Evolutionary conservation across 2,329 filamentous ascomycete species (phyloP).

Genomic region (Epichloe typhina): DNA sequence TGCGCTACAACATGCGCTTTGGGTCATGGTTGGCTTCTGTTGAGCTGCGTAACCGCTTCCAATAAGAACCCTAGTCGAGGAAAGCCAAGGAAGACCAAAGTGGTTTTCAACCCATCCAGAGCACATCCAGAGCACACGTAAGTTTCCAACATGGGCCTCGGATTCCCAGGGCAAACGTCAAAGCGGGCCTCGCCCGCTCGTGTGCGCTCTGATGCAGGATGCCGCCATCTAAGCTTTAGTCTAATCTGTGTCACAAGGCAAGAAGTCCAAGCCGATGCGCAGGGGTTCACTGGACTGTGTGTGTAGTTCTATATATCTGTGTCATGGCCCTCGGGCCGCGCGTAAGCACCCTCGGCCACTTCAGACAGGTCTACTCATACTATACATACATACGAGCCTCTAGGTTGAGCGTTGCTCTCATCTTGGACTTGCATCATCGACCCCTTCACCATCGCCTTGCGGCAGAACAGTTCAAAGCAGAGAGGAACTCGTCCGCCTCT

Average conservation of each 20-base stretch:
- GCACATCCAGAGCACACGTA: too few species aligned
- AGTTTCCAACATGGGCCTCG: neutral
- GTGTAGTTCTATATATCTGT: neutral
- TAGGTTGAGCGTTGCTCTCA: neutral
- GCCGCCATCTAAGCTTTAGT: constrained; percentile 3
- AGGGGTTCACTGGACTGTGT: neutral
- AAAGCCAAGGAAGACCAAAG: neutral
- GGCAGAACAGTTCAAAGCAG: neutral
- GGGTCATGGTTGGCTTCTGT: neutral
- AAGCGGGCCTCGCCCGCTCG: neutral
- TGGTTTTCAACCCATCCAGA: neutral
- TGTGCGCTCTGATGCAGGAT: constrained; percentile 6
- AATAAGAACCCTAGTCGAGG: neutral
- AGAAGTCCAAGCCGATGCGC: neutral
- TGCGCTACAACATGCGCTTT: constrained; percentile 5
- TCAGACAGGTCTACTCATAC: too few species aligned
- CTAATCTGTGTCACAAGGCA: constrained; percentile 2
- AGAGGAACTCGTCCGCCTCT: neutral
- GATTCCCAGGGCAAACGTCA: neutral
- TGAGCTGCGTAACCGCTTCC: neutral
- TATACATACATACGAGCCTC: neutral
- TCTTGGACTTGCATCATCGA: neutral
- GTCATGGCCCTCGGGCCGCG: neutral
- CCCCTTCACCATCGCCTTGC: neutral
- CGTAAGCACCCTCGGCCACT: neutral